Percentiles rank a stretch among this genome's conserved stretches.
Evolutionary conservation across 192 early-diverging fungal genomes (phyloP).

Genomic region (Ramicandelaber brevisporus): DNA sequence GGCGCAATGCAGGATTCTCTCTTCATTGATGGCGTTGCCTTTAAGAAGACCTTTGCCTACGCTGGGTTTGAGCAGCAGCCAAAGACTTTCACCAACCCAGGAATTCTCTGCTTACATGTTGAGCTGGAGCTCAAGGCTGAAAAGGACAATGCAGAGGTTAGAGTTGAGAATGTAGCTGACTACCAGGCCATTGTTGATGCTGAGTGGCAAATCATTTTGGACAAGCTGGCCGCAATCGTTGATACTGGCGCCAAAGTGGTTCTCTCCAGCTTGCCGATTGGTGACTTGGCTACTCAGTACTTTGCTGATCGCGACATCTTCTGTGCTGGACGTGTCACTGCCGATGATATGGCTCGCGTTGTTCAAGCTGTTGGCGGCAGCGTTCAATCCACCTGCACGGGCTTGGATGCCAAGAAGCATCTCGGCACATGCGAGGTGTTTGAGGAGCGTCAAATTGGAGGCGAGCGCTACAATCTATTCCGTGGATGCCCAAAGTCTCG

Average conservation of each 20-base stretch:
- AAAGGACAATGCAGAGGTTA: slow-evolving; percentile 97
- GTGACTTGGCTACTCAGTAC: slow-evolving; percentile 97
- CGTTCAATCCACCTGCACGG: slow-evolving; percentile 76
- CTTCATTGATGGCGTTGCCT: slow-evolving; percentile 86
- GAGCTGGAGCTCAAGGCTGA: slow-evolving; percentile 98
- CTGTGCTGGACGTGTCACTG: slow-evolving; percentile 89
- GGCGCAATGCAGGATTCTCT: slow-evolving; percentile 98
- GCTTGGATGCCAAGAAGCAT: slow-evolving; percentile 44
- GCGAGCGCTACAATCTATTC: slow-evolving; percentile 93
- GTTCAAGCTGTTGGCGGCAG: slow-evolving; percentile 85
- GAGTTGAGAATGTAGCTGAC: slow-evolving; percentile 84
- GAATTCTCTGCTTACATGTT: slow-evolving; percentile 81
- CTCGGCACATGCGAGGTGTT: slow-evolving; percentile 75
- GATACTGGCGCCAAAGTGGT: slow-evolving; percentile 92
- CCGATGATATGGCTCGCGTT: slow-evolving; percentile 79
- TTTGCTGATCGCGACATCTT: slow-evolving; percentile 99
- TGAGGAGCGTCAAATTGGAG: slow-evolving; percentile 91
- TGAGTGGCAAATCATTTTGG: slow-evolving; percentile 97
- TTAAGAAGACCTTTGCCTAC: slow-evolving; percentile 99
- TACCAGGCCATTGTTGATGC: slow-evolving; percentile 99
- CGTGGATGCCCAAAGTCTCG: slow-evolving; percentile 76
- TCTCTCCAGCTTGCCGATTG: slow-evolving; percentile 89
- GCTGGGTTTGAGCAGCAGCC: slow-evolving; percentile 99
- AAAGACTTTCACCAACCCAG: slow-evolving; percentile 74
- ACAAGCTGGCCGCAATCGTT: slow-evolving; percentile 90